Percentiles rank a stretch among this genome's conserved stretches.
These are phyloP conservation scores for Phycomyces nitens DNA, from an alignment of 192 early-diverging fungal species.

Conservation along the genomic window DNA sequence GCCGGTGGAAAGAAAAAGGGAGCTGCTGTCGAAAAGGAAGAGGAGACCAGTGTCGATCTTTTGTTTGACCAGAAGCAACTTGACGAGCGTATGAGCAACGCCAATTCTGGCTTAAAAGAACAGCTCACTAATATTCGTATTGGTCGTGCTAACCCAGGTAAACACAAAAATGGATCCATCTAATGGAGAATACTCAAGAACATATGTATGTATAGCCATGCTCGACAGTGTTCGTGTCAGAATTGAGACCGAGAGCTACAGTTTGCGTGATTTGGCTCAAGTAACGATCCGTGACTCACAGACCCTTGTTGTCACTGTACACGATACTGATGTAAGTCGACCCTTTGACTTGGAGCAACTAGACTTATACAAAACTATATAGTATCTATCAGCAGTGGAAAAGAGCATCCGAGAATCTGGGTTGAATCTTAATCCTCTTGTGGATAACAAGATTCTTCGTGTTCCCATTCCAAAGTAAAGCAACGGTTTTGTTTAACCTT, in stretches of 20 bases:
- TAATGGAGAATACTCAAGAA: no score
- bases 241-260: conserved; percentile 50
- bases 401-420: conserved; percentile 73
- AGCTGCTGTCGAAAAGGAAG: conserved; percentile 15
- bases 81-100: conserved; percentile 53
- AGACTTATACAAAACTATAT: neutral
- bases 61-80: conserved; percentile 59
- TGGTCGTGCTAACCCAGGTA: conserved; percentile 75
- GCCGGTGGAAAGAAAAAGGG: conserved; percentile 1
- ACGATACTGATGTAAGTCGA: conserved; percentile 62
- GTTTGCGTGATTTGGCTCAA: conserved; percentile 66
- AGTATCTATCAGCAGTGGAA: conserved; percentile 54
- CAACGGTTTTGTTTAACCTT: neutral
- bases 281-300: conserved; percentile 82
- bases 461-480: conserved; percentile 81
- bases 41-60: conserved; percentile 28
- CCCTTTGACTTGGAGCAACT: neutral
- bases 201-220: conserved; percentile 43
- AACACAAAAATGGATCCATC: neutral
- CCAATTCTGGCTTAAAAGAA: conserved; percentile 56
- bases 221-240: conserved; percentile 66
- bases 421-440: conserved; percentile 76
- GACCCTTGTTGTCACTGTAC: conserved; percentile 73
- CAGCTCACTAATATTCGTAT: conserved; percentile 62
- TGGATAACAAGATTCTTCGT: conserved; percentile 63